Evolutionary conservation across 106 monocot species (phyloP), one percentile per base, ranked within the genome.

Genomic region (Gastrodia elata): DNA sequence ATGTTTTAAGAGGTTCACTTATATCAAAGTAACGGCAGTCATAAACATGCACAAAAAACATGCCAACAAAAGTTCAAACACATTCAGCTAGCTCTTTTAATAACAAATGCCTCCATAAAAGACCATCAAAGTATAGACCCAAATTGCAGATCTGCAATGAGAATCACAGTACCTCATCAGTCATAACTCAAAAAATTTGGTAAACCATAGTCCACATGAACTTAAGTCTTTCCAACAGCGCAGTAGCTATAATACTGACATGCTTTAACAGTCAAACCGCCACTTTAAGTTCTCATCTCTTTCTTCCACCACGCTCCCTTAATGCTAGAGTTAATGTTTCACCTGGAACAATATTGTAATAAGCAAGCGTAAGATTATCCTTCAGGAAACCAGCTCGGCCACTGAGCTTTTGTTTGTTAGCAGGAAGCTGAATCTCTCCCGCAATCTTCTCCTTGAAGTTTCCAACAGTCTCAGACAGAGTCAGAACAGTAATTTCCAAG

Each of bases 371-470:
- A 3, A 88, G 86, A 61, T 98, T 98, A 72, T 98, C 97, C 80
- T 93, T 98, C 14, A 98, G 90, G 42, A 98, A 98, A 76, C 93
- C 93, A 15, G 93, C 93, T 20, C 88, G 82, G 3, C 86, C 88
- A 74, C 91, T 93, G 64, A 98, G 76, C 73, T 98, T 98, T 77
- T 98, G 97, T 74, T 98, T 98, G 65, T 98, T 98, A 68, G 97
- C 84, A 65, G 97, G 90, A 78, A 98, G 88, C 81, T 98, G 97
- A 68, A 93, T 70, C 71, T 98, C 93, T 55, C 86, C 97, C 44
- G 97, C 90, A 78, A 98, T 98, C 83, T 98, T 93, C 83, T 98
- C 97, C 75, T 98, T 98, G 27, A 98, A 83, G 75, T 86, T 98
- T 42, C 90, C 85, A 64, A 98, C 64, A 56, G 90, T 88, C 75